Base-by-base conservation (phyloP, 164 flowering plant genomes). In the Magnolia changhungtana region DNA sequence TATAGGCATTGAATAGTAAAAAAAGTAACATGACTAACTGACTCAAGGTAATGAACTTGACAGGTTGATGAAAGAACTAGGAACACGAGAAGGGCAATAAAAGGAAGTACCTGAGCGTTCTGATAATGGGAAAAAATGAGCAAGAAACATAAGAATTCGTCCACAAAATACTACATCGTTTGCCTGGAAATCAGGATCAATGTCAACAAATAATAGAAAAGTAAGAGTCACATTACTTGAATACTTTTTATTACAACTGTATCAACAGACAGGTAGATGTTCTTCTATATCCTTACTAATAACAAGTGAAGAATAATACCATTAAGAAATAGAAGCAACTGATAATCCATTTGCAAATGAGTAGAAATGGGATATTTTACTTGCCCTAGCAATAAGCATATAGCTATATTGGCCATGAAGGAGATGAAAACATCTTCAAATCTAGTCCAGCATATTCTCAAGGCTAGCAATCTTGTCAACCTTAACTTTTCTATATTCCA, bases 81-180 rank as follows among this genome's bases (percentile, higher is more conserved):
- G 19, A 45, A 2, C n/a, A 37, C n/a, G 1, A 61, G 24, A n/a
- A 24, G 21, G 14, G 18, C 16, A 21, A 59, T 16, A 18, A 21
- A 31, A 20, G 61, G 65, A 23, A 37, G 64, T 80, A 94, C 99
- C 99, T 84, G 99, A 96, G 67, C 98, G 98, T 77, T 96, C 98
- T 20, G 99, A 96, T 50, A 96, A 79, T n/a, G 99, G 99, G 76
- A 96, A 96, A 75, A 96, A 91, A 78, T 96, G 99, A 50, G 99
- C 98, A 75, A 96, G 88, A 80, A 96, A 96, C 97, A 89, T 96
- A 63, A 96, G 95, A 76, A 96, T 94, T 61, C 98, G 88, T 78
- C 98, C 99, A 83, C 99, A 96, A 76, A 96, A 93, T 23, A 92
- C 98, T 45, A 96, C 99, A 88, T 96, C 98, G 87, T 88, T 96